phyloP scores from a whole-genome alignment of 352 stramenopile genomes.

The Thalassiosira exigua region DNA sequence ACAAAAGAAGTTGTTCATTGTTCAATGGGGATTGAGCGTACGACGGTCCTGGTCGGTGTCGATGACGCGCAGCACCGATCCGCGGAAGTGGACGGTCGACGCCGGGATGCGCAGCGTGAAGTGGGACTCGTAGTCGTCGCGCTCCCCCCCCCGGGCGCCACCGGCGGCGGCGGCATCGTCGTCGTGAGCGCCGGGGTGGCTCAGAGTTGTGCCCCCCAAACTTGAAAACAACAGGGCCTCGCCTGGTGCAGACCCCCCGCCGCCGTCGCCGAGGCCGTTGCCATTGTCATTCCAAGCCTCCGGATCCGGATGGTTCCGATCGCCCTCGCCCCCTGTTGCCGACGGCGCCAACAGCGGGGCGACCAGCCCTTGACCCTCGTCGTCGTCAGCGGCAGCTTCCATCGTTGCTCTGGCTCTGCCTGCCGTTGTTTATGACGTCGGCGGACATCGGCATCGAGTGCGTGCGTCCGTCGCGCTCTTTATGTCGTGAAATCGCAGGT shows the following conservation, averaged over 20 bases:
- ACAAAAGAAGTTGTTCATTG: too few relatives aligned
- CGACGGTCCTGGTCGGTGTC: constrained; percentile 42
- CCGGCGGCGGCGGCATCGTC: not conserved
- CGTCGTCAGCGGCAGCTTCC: not conserved
- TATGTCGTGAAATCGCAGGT: too few relatives aligned
- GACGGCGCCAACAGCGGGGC: not conserved
- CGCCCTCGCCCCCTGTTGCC: not conserved
- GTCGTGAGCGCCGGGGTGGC: not conserved
- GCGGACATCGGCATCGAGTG: too few relatives aligned
- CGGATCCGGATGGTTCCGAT: too few relatives aligned
- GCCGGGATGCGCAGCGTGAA: constrained; percentile 64
- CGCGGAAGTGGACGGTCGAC: constrained; percentile 56
- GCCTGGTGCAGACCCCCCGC: too few relatives aligned
- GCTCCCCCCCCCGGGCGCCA: not conserved
- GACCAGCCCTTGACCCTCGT: constrained; percentile 2
- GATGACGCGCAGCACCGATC: constrained; percentile 52
- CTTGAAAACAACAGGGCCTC: too few relatives aligned
- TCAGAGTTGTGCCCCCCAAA: too few relatives aligned
- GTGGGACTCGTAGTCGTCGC: constrained; percentile 48
- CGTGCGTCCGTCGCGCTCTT: too few relatives aligned
- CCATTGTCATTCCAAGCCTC: too few relatives aligned
- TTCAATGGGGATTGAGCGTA: too few relatives aligned
- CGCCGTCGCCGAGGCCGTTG: too few relatives aligned
- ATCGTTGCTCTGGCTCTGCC: not conserved
- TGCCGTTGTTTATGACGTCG: too few relatives aligned